These are phyloP conservation scores for Hanseniaspora taiwanica DNA, from an alignment of 805 yeast genomes.

Conservation along the genomic window DNA sequence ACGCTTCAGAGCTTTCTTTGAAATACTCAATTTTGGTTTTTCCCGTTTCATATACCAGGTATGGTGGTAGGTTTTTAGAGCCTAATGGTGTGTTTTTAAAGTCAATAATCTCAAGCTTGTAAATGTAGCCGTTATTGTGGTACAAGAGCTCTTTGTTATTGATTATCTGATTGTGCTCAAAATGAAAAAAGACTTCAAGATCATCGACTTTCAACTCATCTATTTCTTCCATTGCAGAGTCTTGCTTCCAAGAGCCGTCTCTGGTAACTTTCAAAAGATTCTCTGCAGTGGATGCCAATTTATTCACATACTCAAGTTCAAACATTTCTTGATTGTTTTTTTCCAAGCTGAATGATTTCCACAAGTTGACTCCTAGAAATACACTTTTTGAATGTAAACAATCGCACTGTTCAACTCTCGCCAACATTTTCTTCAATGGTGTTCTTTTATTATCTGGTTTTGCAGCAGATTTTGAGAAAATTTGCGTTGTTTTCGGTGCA, in stretches of 20 bases:
- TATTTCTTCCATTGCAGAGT: too few species aligned
- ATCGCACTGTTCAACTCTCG: background rate
- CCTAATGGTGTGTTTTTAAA: too few species aligned
- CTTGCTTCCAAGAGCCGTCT: background rate
- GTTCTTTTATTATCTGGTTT: too few species aligned
- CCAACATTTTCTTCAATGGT: background rate
- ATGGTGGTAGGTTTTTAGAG: too few species aligned
- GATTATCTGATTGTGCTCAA: conserved; percentile 7
- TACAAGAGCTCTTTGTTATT: conserved; percentile 16
- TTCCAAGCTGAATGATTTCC: background rate
- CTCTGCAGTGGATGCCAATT: too few species aligned
- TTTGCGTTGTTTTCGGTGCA: background rate
- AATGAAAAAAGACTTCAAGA: background rate
- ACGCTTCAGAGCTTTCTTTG: too few species aligned
- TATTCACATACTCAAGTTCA: background rate
- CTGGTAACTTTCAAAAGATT: background rate
- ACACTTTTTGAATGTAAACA: background rate
- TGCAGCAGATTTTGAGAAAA: too few species aligned
- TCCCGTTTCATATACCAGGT: too few species aligned
- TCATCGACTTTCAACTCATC: background rate
- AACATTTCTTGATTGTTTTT: background rate
- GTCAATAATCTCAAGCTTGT: too few species aligned
- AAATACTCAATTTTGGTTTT: too few species aligned
- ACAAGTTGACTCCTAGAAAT: background rate
- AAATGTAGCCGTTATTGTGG: too few species aligned